These are phyloP conservation scores for Cinchona pubescens DNA, from an alignment of 257 asterid species.

Conservation along the genomic window DNA sequence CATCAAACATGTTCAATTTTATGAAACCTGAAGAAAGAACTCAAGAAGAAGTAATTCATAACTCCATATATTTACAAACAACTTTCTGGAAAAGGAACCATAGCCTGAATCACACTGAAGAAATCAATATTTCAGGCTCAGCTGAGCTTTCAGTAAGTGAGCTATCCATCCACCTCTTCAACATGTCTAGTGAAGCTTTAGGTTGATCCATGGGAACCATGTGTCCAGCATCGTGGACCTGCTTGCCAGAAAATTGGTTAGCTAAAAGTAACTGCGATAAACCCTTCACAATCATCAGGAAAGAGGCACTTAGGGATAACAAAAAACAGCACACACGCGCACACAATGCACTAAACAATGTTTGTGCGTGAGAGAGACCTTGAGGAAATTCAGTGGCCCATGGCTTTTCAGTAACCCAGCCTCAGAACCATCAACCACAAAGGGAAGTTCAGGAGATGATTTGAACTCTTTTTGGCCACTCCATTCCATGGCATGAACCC, in stretches of 20 bases:
- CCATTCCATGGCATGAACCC: slow-evolving; percentile 99
- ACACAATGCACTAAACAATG: background rate
- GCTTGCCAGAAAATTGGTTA: slow-evolving; percentile 13
- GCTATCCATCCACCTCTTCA: slow-evolving; percentile 74
- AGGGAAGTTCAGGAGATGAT: slow-evolving; percentile 58
- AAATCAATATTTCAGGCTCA: slow-evolving; percentile 43
- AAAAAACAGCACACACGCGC: background rate
- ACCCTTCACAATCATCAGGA: background rate
- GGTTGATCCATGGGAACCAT: slow-evolving; percentile 99
- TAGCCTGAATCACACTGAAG: slow-evolving; percentile 49
- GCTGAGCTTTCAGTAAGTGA: slow-evolving; percentile 42
- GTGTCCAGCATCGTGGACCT: slow-evolving; percentile 96
- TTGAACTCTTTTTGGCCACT: slow-evolving; percentile 69
- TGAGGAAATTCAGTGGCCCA: slow-evolving; percentile 86
- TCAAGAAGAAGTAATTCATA: background rate
- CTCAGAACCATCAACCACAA: slow-evolving; percentile 64
- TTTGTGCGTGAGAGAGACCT: slow-evolving; percentile 37
- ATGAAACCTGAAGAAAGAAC: background rate
- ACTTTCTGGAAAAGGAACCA: background rate
- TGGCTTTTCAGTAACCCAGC: slow-evolving; percentile 71
- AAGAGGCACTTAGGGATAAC: background rate
- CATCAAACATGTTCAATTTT: too few relatives aligned
- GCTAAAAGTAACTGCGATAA: background rate
- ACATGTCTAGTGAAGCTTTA: slow-evolving; percentile 77
- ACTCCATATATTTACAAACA: slow-evolving; percentile 13